Evolutionary conservation across 768 basidiomycete genomes (phyloP), one percentile per base, ranked within the genome.

Genomic region (Collybia nuda): DNA sequence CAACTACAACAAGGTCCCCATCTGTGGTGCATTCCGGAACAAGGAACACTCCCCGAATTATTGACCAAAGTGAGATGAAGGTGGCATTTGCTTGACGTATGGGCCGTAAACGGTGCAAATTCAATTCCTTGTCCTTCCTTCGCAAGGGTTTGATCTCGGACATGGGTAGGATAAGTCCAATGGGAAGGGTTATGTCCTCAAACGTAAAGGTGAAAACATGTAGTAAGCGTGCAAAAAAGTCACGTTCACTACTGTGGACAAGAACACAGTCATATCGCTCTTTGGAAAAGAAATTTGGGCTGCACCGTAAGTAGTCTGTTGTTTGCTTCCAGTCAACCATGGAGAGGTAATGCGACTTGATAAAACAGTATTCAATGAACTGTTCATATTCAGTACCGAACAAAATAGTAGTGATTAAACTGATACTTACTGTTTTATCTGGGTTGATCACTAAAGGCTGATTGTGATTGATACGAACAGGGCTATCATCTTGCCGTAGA

Each of bases 41-140:
- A 28, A 70, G 21, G 18, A 61, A 46, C 6, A 63, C 68, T 0
- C 68, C 66, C 23, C 61, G 52, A 32, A 67, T 53, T 11, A 72
- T 67, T 22, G 68, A 69, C 9, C 38, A 35, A 7, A 61, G 52
- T 6, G 60, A 56, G 21, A 72, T 54, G 19, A 71, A 56, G 39
- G 59, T 57, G 0, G 56, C 40, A 0, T 51, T 22, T 19, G 45
- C 26, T 21, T 44, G 29, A 2, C 44, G 51, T 17, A 48, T 29
- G 15, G 49, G 26, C 2, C 52, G 53, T 15, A 67, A 29, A 2
- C 57, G 42, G 44, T 49, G 50, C 11, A 69, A 53, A 0, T 54
- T 17, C 17, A 70, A 50, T 40, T 61, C 60, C 4, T 44, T 47
- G 21, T 70, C 65, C 36, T 57, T 63, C 37, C 47, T 18, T 37